A percentile compares a stretch with the other conserved stretches of the same genome.
Evolutionary conservation across 805 yeast species (phyloP).

Genomic region (baker's yeast (Saccharomyces cerevisiae)): DNA sequence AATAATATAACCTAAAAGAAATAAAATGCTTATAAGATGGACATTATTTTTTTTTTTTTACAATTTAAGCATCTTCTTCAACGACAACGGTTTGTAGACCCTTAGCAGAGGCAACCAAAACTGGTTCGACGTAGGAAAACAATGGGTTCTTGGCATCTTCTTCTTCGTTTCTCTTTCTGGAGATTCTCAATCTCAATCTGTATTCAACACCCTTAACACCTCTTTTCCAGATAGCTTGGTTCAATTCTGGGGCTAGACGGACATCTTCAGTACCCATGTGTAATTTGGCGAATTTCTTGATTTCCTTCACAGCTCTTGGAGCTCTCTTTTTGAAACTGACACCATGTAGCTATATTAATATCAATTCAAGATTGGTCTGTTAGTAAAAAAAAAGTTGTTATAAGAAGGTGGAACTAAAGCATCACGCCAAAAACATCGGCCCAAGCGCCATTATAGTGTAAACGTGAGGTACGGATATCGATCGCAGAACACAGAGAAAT

Average conservation of each 20-base stretch:
- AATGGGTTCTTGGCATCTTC: conserved; percentile 95
- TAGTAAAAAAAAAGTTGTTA: not conserved
- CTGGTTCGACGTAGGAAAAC: conserved; percentile 95
- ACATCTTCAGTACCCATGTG: conserved; percentile 98
- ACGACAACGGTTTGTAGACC: conserved; percentile 94
- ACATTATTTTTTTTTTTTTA: not conserved
- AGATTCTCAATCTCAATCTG: conserved; percentile 95
- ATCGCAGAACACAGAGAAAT: not conserved
- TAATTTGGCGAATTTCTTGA: conserved; percentile 91
- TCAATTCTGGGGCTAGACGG: conserved; percentile 93
- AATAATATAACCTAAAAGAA: not conserved
- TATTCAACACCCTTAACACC: conserved; percentile 96
- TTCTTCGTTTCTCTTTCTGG: conserved; percentile 98
- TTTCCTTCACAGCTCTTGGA: conserved; percentile 97
- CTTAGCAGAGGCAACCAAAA: conserved; percentile 83
- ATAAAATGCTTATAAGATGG: not conserved
- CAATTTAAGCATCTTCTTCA: conserved; percentile 53
- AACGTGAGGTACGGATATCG: not conserved
- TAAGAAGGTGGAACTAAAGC: not conserved
- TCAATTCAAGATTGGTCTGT: not conserved
- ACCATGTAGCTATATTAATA: conserved; percentile 68
- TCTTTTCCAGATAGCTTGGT: conserved; percentile 96
- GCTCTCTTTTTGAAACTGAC: conserved; percentile 98
- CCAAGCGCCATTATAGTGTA: not conserved
- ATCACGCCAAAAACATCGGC: not conserved